These are phyloP conservation scores for Boletus tylopilopsis DNA, from an alignment of 768 basidiomycete species.

Conservation along the genomic window DNA sequence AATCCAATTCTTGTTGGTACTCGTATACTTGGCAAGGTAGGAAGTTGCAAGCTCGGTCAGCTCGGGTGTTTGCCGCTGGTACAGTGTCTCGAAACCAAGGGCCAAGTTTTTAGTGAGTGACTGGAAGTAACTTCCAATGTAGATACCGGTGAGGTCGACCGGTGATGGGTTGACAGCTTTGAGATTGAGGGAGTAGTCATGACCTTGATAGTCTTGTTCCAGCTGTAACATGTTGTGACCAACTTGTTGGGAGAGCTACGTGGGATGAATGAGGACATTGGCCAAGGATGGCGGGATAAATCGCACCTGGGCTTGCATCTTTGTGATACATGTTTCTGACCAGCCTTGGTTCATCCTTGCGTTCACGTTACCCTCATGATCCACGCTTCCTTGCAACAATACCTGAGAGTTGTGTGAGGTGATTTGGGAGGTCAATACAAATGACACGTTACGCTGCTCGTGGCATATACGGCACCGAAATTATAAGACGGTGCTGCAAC, in stretches of 20 bases:
- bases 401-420: constrained; percentile 46
- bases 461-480: constrained; percentile 92
- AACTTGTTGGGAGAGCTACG: constrained; percentile 66
- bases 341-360: constrained; percentile 89
- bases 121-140: constrained; percentile 88
- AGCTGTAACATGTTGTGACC: constrained; percentile 91
- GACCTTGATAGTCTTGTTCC: constrained; percentile 91
- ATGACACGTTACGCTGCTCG: constrained; percentile 53
- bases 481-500: constrained; percentile 85
- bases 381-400: constrained; percentile 90
- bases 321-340: constrained; percentile 72
- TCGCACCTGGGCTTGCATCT: constrained; percentile 83
- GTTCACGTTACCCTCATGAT: constrained; percentile 89
- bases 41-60: constrained; percentile 68
- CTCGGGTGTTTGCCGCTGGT: constrained; percentile 73
- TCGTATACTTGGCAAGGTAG: constrained; percentile 78
- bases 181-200: constrained; percentile 79
- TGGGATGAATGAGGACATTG: constrained; percentile 4
- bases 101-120: constrained; percentile 89
- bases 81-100: constrained; percentile 79
- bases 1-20: constrained; percentile 77
- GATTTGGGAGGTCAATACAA: constrained; percentile 14
- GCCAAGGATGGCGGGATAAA: not conserved
- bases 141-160: constrained; percentile 84
- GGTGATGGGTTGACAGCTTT: constrained; percentile 93